Conservation (phyloP, 495 filamentous ascomycete genomes). For the Penicillium coffeae region DNA sequence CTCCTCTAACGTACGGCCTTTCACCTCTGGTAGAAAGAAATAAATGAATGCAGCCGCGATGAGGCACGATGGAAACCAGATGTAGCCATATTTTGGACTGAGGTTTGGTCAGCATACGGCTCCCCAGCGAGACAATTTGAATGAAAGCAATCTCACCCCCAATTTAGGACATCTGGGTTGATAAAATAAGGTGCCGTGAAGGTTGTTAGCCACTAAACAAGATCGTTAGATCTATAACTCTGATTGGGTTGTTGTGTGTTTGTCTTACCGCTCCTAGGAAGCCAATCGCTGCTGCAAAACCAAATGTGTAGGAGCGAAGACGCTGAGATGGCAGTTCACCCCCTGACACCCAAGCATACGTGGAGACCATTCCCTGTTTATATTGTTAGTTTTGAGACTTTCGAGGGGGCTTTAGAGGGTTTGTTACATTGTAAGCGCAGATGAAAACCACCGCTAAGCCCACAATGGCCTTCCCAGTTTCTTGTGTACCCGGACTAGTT, state of each 20-base stretch:
- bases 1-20: slow-evolving; percentile 42
- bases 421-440: slow-evolving; percentile 48
- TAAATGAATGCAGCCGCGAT: slow-evolving; percentile 33
- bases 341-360: slow-evolving; percentile 59
- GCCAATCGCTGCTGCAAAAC: slow-evolving; percentile 45
- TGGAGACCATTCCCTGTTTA: slow-evolving; percentile 15
- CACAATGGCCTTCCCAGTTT: slow-evolving; percentile 48
- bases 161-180: slow-evolving; percentile 52
- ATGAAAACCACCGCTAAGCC: slow-evolving; percentile 55
- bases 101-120: slow-evolving; percentile 9
- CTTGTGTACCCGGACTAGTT: slow-evolving; percentile 32
- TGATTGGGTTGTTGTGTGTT: background rate
- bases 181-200: slow-evolving; percentile 65
- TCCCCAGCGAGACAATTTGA: background rate
- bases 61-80: slow-evolving; percentile 33
- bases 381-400: background rate
- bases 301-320: slow-evolving; percentile 51
- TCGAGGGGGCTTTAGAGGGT: background rate
- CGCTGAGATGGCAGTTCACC: slow-evolving; percentile 51
- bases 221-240: background rate
- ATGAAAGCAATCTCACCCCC: slow-evolving; percentile 36
- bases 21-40: slow-evolving; percentile 47
- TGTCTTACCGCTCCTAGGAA: slow-evolving; percentile 30
- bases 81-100: slow-evolving; percentile 56
- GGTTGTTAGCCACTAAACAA: slow-evolving; percentile 49